phyloP scores from a whole-genome alignment of 2,329 filamentous ascomycete species.

The Fusarium veterinarium region DNA sequence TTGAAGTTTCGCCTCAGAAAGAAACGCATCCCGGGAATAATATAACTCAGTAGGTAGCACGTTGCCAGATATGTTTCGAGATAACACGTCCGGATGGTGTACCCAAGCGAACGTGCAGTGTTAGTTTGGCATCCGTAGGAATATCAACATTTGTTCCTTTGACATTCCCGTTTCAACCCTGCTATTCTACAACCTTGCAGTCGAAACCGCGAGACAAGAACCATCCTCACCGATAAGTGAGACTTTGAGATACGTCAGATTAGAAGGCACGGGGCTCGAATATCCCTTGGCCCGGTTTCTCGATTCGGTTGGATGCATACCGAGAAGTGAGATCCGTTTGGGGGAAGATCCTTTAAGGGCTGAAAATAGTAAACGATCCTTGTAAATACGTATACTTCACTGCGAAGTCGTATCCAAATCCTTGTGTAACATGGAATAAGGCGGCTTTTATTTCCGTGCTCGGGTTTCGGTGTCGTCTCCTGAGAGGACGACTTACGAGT shows the following conservation, averaged over 20 bases:
- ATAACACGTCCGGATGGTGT: conserved; percentile 24
- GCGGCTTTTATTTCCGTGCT: conserved; percentile 7
- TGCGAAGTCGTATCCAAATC: conserved; percentile 5
- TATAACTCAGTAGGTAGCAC: conserved; percentile 13
- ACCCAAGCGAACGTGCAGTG: conserved; percentile 12
- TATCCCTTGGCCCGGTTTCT: conserved; percentile 3
- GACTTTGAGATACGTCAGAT: conserved; percentile 18
- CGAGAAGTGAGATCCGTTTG: conserved; percentile 11
- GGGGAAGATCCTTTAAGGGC: conserved; percentile 2
- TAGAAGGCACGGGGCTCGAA: conserved; percentile 7
- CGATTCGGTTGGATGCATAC: conserved; percentile 22
- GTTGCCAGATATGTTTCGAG: background rate
- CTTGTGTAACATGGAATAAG: conserved; percentile 1
- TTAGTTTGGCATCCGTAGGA: background rate
- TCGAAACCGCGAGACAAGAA: background rate
- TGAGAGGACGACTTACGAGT: background rate
- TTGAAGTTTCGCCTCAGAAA: conserved; percentile 1
- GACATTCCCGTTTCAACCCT: conserved; percentile 21
- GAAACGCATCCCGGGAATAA: conserved; percentile 14
- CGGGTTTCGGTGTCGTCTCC: background rate
- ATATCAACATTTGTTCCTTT: background rate
- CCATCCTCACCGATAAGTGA: conserved; percentile 11
- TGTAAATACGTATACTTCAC: conserved; percentile 6
- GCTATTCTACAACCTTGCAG: conserved; percentile 10
- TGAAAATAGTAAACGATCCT: conserved; percentile 30